Conservation (phyloP, 208 protist genomes). For the Trypanosoma theileri region DNA sequence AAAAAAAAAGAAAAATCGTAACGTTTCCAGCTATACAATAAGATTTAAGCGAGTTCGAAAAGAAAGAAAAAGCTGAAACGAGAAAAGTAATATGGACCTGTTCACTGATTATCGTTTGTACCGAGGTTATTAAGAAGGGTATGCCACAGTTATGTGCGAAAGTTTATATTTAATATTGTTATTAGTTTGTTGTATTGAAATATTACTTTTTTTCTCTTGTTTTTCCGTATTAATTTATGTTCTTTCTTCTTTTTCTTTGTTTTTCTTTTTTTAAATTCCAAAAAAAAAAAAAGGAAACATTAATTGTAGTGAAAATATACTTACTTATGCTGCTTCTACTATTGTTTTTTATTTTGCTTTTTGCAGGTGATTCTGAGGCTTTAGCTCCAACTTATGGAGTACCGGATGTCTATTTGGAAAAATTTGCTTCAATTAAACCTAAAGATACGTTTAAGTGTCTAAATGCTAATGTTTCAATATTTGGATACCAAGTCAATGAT, state of each 20-base stretch:
- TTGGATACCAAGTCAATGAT: slow-evolving; percentile 87
- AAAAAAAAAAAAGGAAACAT: slow-evolving; percentile 16
- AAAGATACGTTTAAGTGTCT: slow-evolving; percentile 44
- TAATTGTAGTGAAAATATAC: neutral
- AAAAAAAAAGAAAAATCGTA: neutral
- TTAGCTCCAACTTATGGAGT: slow-evolving; percentile 32
- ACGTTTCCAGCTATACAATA: neutral
- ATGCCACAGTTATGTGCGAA: slow-evolving; percentile 12
- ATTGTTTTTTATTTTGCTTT: slow-evolving; percentile 11
- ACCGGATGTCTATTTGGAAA: slow-evolving; percentile 15
- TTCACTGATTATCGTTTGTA: slow-evolving; percentile 13
- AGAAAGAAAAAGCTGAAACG: neutral
- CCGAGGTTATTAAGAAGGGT: slow-evolving; percentile 8
- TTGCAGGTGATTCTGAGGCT: slow-evolving; percentile 14
- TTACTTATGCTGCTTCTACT: slow-evolving; percentile 5
- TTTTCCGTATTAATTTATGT: neutral
- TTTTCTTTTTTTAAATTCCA: slow-evolving; percentile 3
- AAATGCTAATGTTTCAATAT: slow-evolving; percentile 45
- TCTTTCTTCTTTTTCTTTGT: slow-evolving; percentile 19
- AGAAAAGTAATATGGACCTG: neutral
- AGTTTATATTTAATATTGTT: neutral
- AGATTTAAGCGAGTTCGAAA: slow-evolving; percentile 1
- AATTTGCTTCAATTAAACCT: slow-evolving; percentile 30
- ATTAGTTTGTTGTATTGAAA: neutral
- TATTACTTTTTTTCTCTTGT: slow-evolving; percentile 17